phyloP scores from a whole-genome alignment of 2,329 filamentous ascomycete genomes.

The Aspergillus fijiensis region DNA sequence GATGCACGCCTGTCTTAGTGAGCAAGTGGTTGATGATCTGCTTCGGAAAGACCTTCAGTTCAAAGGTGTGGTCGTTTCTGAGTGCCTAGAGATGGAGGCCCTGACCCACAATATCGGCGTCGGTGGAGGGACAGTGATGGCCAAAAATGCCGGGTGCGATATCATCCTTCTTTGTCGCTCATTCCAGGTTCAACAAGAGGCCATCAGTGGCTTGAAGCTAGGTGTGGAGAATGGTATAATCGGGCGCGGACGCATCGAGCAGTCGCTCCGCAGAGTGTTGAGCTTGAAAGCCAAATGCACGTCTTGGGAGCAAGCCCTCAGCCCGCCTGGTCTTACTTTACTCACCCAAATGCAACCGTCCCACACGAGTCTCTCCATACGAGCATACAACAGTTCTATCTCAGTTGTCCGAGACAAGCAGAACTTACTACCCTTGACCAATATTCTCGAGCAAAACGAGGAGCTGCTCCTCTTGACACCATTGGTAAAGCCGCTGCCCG shows the following conservation, averaged over 20 bases:
- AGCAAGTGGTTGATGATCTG: constrained; percentile 88
- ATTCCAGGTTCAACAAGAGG: constrained; percentile 85
- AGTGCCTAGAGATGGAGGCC: constrained; percentile 95
- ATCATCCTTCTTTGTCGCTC: constrained; percentile 84
- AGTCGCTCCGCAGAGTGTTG: constrained; percentile 76
- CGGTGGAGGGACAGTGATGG: constrained; percentile 94
- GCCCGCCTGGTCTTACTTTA: constrained; percentile 74
- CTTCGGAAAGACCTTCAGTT: constrained; percentile 87
- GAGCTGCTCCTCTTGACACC: constrained; percentile 88
- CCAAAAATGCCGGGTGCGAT: constrained; percentile 93
- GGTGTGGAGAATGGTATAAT: constrained; percentile 91
- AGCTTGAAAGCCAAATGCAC: constrained; percentile 81
- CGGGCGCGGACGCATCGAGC: constrained; percentile 72
- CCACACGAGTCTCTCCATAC: constrained; percentile 77
- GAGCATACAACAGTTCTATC: constrained; percentile 88
- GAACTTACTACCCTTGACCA: constrained; percentile 76
- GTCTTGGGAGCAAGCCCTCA: constrained; percentile 87
- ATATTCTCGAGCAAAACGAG: constrained; percentile 77
- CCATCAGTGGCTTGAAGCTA: constrained; percentile 82
- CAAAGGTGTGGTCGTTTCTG: constrained; percentile 87
- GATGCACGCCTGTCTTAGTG: constrained; percentile 89
- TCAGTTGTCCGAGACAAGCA: constrained; percentile 90
- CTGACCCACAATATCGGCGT: constrained; percentile 96
- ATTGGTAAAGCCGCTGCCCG: constrained; percentile 86
- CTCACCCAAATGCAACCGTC: constrained; percentile 78